These are phyloP conservation scores for Choanephora cucurbitarum DNA, from an alignment of 371 early-diverging fungal genomes.

Conservation along the genomic window DNA sequence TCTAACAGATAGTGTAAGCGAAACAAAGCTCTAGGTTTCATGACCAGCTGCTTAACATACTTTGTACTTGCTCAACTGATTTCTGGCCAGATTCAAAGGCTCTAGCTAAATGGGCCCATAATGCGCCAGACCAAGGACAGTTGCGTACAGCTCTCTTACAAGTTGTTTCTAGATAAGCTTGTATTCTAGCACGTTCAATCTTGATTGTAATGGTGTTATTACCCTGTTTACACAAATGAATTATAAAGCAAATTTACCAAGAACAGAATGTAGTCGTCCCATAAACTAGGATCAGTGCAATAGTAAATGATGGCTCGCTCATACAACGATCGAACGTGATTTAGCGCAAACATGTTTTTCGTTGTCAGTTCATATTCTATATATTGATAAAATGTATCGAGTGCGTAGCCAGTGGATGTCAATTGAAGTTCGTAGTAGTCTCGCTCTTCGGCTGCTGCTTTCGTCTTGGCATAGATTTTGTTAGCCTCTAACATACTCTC, in stretches of 20 bases:
- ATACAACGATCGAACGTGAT: slow-evolving; percentile 53
- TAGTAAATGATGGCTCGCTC: slow-evolving; percentile 64
- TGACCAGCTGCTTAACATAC: slow-evolving; percentile 13
- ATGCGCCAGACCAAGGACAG: slow-evolving; percentile 69
- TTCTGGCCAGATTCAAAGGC: slow-evolving; percentile 26
- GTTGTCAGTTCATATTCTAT: slow-evolving; percentile 47
- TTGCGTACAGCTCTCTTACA: slow-evolving; percentile 61
- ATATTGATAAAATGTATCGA: slow-evolving; percentile 52
- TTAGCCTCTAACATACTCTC: slow-evolving; percentile 58
- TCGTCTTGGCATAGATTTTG: slow-evolving; percentile 48
- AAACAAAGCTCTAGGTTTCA: too few relatives aligned
- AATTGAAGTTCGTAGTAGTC: slow-evolving; percentile 62
- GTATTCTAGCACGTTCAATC: slow-evolving; percentile 37
- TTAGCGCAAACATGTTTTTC: slow-evolving; percentile 29
- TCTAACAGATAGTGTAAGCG: slow-evolving; percentile 19
- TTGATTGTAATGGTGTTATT: slow-evolving; percentile 1
- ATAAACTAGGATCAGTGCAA: slow-evolving; percentile 59
- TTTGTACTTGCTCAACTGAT: slow-evolving; percentile 20
- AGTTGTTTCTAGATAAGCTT: slow-evolving; percentile 24
- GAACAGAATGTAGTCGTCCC: slow-evolving; percentile 73
- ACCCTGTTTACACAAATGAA: neutral
- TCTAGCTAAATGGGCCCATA: slow-evolving; percentile 57
- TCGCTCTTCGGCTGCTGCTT: slow-evolving; percentile 43
- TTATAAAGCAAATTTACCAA: slow-evolving; percentile 53
- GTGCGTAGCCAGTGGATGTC: slow-evolving; percentile 30